Evolutionary conservation across 208 protist genomes (phyloP).

Genomic region (Crithidia acanthocephali): DNA sequence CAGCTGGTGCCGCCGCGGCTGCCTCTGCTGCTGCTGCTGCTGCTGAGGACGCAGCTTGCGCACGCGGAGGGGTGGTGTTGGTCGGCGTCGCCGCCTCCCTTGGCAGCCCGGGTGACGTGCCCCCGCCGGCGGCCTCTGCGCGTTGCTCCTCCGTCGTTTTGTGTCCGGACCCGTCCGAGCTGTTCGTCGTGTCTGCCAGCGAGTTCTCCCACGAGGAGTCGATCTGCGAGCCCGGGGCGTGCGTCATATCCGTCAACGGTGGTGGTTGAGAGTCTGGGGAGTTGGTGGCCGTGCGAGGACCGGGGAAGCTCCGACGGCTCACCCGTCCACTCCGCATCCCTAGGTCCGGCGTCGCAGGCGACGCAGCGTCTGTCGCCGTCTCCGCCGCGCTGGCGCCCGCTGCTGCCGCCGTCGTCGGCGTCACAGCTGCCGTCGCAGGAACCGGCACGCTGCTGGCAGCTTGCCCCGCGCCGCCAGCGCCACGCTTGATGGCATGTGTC

Average conservation of each 20-base stretch:
- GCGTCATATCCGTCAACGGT: conserved; percentile 19
- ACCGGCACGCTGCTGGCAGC: background rate
- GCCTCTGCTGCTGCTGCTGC: background rate
- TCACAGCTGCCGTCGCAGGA: background rate
- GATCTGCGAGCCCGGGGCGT: conserved; percentile 1
- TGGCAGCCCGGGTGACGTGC: background rate
- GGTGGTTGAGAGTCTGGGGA: conserved; percentile 8
- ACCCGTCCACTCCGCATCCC: background rate
- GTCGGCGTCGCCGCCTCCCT: background rate
- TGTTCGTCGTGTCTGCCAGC: background rate
- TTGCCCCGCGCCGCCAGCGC: background rate
- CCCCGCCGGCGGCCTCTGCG: background rate
- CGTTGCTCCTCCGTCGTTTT: background rate
- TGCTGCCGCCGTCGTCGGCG: too few species aligned
- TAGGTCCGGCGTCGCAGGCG: background rate
- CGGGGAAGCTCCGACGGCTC: conserved; percentile 3
- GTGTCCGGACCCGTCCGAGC: background rate
- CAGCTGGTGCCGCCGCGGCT: background rate
- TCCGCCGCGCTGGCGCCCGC: background rate
- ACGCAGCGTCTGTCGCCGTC: background rate
- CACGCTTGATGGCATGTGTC: background rate
- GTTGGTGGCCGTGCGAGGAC: background rate
- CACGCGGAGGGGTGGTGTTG: too few species aligned
- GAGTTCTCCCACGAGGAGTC: conserved; percentile 20
- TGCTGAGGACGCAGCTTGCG: too few species aligned